Evolutionary conservation across 192 early-diverging fungal species (phyloP), one percentile per base, ranked within the genome.

Genomic region (Physocladia obscura): DNA sequence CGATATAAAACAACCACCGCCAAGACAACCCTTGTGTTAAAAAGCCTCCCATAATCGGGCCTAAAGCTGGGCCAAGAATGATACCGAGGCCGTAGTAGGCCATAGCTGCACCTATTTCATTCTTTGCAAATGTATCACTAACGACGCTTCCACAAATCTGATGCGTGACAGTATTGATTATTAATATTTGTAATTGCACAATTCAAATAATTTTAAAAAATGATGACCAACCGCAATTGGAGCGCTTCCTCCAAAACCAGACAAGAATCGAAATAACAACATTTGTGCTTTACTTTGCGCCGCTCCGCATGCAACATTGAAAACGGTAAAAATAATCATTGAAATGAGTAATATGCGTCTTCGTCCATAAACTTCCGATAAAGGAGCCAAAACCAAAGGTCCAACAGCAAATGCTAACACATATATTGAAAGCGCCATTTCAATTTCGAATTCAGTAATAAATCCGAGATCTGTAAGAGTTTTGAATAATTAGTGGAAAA

Each of bases 1-100:
- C 76, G 21, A 87, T 72, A 76, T 84, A 87, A 57, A 88, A 89
- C 15, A 84, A 70, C 79, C 79, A 83, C 19, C 79, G 79, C 84
- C 84, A 86, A 15, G 77, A 77, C 4, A 71, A 61, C 21, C 19
- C 50, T 48, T 86, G 60, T 1, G 81, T 79, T 26, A 86, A 72
- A 30, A 83, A 79, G 4, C 84, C 84, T 17, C 84, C 84, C 50
- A 86, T 73, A 24, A 83, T 57, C 21, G 84, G 82, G 0, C 84
- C 84, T 2, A 86, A 50, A 15, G 77, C 71, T 1, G 84, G 84
- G 0, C 84, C 84, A 17, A 86, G 49, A 49, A 86, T 48, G 21
- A 76, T 76, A 0, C 82, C 84, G 37, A 81, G 44, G 26, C 76
- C 81, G 69, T 78, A 86, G n/a, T 78, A 73, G 0, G 82, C 79